Evolutionary conservation across 2,329 filamentous ascomycete genomes (phyloP).

Genomic region (Helotiales sp.): DNA sequence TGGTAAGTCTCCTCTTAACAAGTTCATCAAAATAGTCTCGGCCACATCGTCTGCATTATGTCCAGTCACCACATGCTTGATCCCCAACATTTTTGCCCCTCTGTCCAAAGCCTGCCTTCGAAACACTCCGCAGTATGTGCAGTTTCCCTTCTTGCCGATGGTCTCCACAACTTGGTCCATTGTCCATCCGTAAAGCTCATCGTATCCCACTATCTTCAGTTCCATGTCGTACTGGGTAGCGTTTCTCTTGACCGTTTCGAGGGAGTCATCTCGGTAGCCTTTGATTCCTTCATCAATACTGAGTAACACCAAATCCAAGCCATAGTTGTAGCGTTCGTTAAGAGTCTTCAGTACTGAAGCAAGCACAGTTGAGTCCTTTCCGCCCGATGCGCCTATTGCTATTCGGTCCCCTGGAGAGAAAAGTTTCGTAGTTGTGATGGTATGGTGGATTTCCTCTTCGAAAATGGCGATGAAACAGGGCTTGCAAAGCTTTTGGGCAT

Average conservation of each 20-base stretch:
- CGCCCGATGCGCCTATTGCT: slow-evolving; percentile 94
- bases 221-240: slow-evolving; percentile 89
- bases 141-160: slow-evolving; percentile 97
- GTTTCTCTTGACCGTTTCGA: slow-evolving; percentile 96
- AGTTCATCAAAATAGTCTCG: slow-evolving; percentile 97
- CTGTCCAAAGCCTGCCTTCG: slow-evolving; percentile 91
- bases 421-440: slow-evolving; percentile 79
- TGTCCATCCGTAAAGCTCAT: slow-evolving; percentile 95
- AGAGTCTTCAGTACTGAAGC: slow-evolving; percentile 93
- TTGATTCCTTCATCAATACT: slow-evolving; percentile 98
- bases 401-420: slow-evolving; percentile 85
- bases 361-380: slow-evolving; percentile 96
- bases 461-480: slow-evolving; percentile 86
- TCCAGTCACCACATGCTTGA: slow-evolving; percentile 93
- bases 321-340: slow-evolving; percentile 88
- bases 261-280: slow-evolving; percentile 92
- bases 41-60: slow-evolving; percentile 98
- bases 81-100: slow-evolving; percentile 83
- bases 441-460: slow-evolving; percentile 92
- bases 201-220: slow-evolving; percentile 89
- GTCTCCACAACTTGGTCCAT: slow-evolving; percentile 99
- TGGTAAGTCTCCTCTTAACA: slow-evolving; percentile 87
- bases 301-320: slow-evolving; percentile 81
- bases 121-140: slow-evolving; percentile 98
- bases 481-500: slow-evolving; percentile 91